Conservation (phyloP, 1,139 yeast species). For the Yamadazyma taylorii region DNA sequence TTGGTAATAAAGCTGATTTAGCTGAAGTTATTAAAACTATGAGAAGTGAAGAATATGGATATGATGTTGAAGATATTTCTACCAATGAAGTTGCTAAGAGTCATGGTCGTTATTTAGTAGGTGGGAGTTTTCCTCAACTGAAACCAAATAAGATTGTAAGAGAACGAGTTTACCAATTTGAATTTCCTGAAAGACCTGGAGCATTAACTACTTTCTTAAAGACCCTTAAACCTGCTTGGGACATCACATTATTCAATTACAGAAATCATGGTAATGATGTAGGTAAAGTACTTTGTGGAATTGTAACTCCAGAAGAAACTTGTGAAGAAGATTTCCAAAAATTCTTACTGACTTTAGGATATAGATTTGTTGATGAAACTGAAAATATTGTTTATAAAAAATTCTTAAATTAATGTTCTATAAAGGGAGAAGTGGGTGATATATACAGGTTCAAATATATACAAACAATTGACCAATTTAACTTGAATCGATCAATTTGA, state of each 20-base stretch:
- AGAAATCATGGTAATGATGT: conserved; percentile 96
- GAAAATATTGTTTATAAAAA: conserved; percentile 79
- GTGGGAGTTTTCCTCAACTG: conserved; percentile 49
- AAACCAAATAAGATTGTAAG: conserved; percentile 47
- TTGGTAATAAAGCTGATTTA: conserved; percentile 64
- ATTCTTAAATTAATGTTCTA: conserved; percentile 45
- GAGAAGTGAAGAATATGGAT: conserved; percentile 41
- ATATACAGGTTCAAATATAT: conserved; percentile 10
- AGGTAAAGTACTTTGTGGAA: conserved; percentile 88
- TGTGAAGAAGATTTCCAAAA: conserved; percentile 58
- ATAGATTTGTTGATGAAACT: conserved; percentile 78
- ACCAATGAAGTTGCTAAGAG: conserved; percentile 93
- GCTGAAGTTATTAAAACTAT: conserved; percentile 38
- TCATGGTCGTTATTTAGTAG: conserved; percentile 94
- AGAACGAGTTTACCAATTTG: conserved; percentile 81
- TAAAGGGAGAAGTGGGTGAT: too few species aligned
- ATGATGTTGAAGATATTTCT: conserved; percentile 79
- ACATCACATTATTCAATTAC: conserved; percentile 89
- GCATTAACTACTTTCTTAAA: conserved; percentile 80
- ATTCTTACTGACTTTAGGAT: conserved; percentile 72
- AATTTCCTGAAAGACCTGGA: conserved; percentile 97
- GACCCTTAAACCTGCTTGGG: conserved; percentile 78
- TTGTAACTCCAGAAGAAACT: conserved; percentile 77
- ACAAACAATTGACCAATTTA: too few species aligned
- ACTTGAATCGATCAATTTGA: conserved; percentile 18